A percentile compares a stretch with the other conserved stretches of the same genome.
phyloP scores from a whole-genome alignment of 495 filamentous ascomycete genomes.

The Hamigera avellanea region DNA sequence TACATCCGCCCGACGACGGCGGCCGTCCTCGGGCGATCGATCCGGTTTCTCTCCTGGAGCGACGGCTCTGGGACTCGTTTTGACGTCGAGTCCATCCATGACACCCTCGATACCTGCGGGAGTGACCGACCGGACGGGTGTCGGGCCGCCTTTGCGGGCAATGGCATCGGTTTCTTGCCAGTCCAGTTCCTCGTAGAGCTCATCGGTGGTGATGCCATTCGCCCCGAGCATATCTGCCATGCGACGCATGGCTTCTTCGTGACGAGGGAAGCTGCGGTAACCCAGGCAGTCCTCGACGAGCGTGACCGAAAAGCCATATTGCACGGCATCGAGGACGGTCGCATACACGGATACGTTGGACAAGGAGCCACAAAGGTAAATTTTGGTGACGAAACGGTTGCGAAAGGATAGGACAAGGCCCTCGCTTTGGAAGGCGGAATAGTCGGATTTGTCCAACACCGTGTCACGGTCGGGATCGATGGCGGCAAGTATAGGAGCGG shows the following conservation, averaged over 20 bases:
- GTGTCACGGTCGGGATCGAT: conserved; percentile 50
- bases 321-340: conserved; percentile 82
- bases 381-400: conserved; percentile 69
- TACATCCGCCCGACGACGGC: neutral
- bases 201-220: conserved; percentile 44
- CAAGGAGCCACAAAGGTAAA: conserved; percentile 86
- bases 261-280: conserved; percentile 59
- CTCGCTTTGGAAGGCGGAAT: conserved; percentile 76
- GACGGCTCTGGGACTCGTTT: conserved; percentile 1
- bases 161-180: conserved; percentile 33
- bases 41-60: neutral
- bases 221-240: conserved; percentile 70
- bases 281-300: conserved; percentile 85
- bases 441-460: conserved; percentile 66
- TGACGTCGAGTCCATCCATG: conserved; percentile 25
- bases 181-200: conserved; percentile 45
- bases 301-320: conserved; percentile 74
- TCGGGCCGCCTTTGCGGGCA: conserved; percentile 13
- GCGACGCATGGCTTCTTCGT: conserved; percentile 63
- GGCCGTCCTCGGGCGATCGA: neutral
- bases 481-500: conserved; percentile 41
- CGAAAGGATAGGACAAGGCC: conserved; percentile 60
- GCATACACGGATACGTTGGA: conserved; percentile 87
- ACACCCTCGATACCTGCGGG: conserved; percentile 26
- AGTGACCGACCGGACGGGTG: conserved; percentile 8